Evolutionary conservation across 495 filamentous ascomycete species (phyloP).

Genomic region (Arthonia radiata): DNA sequence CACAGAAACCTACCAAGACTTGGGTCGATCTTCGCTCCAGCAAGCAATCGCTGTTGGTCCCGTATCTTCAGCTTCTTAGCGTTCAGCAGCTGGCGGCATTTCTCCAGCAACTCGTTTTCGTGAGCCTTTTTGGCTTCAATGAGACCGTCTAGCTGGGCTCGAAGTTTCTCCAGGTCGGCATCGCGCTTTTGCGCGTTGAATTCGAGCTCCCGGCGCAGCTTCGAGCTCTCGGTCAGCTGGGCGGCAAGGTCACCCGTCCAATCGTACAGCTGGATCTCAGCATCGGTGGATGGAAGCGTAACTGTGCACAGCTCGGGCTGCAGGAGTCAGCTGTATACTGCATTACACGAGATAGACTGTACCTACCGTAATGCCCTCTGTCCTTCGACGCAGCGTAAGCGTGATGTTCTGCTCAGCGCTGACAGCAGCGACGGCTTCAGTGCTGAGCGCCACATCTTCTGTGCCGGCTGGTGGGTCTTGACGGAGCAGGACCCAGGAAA

Average conservation of each 20-base stretch:
- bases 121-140: slow-evolving; percentile 23
- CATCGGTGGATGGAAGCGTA: slow-evolving; percentile 31
- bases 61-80: slow-evolving; percentile 82
- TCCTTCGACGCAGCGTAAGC: slow-evolving; percentile 29
- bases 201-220: background rate
- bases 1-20: background rate
- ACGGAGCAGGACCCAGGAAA: slow-evolving; percentile 16
- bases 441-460: slow-evolving; percentile 6
- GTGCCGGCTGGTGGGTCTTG: slow-evolving; percentile 3
- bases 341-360: background rate
- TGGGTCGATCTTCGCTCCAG: slow-evolving; percentile 27
- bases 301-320: slow-evolving; percentile 51
- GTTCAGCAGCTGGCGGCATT: slow-evolving; percentile 50
- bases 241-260: slow-evolving; percentile 36
- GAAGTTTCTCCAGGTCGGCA: slow-evolving; percentile 9
- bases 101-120: slow-evolving; percentile 44
- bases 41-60: slow-evolving; percentile 48
- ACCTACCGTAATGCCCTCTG: slow-evolving; percentile 30
- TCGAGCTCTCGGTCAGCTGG: slow-evolving; percentile 1
- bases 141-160: slow-evolving; percentile 14
- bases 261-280: slow-evolving; percentile 43
- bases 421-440: slow-evolving; percentile 12
- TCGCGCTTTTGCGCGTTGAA: slow-evolving; percentile 2
- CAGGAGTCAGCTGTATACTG: slow-evolving; percentile 2
- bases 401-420: slow-evolving; percentile 16